Conservation (phyloP, 2,329 filamentous ascomycete genomes). For the Diaporthe amygdali region DNA sequence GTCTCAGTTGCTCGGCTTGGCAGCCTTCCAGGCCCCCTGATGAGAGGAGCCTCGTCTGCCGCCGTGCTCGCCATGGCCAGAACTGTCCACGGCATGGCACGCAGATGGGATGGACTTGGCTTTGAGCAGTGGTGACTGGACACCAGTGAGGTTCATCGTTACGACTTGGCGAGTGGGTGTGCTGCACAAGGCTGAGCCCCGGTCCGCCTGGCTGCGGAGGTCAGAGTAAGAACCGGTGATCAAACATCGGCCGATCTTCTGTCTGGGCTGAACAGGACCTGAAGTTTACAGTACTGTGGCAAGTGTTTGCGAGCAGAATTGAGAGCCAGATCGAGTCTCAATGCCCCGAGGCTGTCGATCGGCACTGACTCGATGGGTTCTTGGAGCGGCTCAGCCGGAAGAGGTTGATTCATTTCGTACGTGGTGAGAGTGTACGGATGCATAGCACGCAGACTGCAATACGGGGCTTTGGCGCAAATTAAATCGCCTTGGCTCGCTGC, state of each 20-base stretch:
- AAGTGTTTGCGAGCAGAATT: background rate
- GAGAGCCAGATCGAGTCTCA: background rate
- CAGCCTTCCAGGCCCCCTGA: background rate
- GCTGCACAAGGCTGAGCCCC: background rate
- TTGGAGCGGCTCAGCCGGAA: constrained; percentile 6
- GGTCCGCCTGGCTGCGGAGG: background rate
- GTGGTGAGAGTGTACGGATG: background rate
- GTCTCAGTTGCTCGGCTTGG: background rate
- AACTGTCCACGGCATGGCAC: background rate
- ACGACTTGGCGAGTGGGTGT: background rate
- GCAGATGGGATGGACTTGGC: constrained; percentile 7
- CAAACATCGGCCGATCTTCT: constrained; percentile 8
- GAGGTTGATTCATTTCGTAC: background rate
- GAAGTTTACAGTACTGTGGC: background rate
- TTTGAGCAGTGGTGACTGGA: background rate
- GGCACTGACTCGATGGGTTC: background rate
- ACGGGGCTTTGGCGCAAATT: constrained; percentile 1
- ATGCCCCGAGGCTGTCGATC: background rate
- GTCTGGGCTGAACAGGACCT: background rate
- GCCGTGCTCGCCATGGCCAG: background rate
- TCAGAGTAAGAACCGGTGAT: constrained; percentile 5
- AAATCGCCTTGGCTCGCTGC: background rate
- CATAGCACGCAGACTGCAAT: background rate
- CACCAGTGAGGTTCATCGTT: background rate
- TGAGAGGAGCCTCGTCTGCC: background rate